Base-by-base conservation (phyloP, 176 grass and related monocot species). In the Puccinellia tenuiflora region DNA sequence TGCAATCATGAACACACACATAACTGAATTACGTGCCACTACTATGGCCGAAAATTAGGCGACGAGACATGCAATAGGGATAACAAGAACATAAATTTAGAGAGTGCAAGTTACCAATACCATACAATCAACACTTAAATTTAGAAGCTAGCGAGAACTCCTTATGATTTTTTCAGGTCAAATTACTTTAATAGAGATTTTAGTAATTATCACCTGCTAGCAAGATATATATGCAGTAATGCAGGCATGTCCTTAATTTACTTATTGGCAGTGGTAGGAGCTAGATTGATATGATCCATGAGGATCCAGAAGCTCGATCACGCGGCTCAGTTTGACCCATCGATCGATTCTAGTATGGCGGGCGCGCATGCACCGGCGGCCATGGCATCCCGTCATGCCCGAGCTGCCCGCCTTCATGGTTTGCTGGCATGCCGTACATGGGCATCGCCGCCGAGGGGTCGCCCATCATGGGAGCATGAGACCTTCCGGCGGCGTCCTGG, bases 401-500 rank as follows among this genome's bases (percentile, higher is more conserved):
- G n/a, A 83, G 13, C 47, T 68, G 69, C 33, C 56, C 50, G 52
- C 62, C 15, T 59, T 61, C 50, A 80, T 77, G 20, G 71, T 89
- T 85, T 9, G 83, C 59, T 6, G 82, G 73, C 65, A 90, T 67
- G 56, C 50, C 80, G 13, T 73, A 90, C 43, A 90, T 86, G 4
- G 83, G 33, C 52, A 86, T 70, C 46, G 79, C 51, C 31, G 56
- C 24, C 9, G 66, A 79, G 5, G 84, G 65, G 34, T 86, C 84
- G 2, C 73, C 83, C 70, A 75, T 56, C 71, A 51, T 33, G 14
- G 67, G 47, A 15, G 68, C 18, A 3, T 62, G 38, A 17, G 34
- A n/a, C n/a, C n/a, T 35, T 3, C 31, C 16, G 20, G 65, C n/a
- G 17, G 22, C 64, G 6, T 45, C 83, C 37, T 46, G 20, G 10